Base-by-base conservation (phyloP, 2,329 filamentous ascomycete species). In the Apiospora sp. region DNA sequence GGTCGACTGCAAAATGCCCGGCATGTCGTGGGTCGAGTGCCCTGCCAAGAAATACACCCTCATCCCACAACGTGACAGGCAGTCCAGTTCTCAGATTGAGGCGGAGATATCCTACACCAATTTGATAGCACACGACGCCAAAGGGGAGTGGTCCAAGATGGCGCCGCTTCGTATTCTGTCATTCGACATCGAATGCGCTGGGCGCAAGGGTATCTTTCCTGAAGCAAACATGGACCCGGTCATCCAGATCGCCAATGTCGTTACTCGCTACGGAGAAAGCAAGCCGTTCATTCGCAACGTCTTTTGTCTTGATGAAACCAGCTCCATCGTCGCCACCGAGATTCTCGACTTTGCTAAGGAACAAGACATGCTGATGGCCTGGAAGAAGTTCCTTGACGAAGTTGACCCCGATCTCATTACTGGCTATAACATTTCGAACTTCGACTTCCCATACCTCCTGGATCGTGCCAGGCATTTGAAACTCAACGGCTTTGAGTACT, bases 121-220 rank as follows among this genome's bases (percentile, higher is more conserved):
- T 78, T 86, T 99, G 12, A 91, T 98, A 75, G 92, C 96, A 13
- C 96, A 98, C 82, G 91, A 93, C 68, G 91, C 95, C 2, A 93
- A 96, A 76, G 96, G 95, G 24, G 95, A 98, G 80, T 99, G 96
- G 95, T 94, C 94, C 41, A 99, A 98, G 84, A 98, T 98, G 92
- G 96, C 97, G 0, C 96, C 96, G 0, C 86, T 99, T 4, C 92
- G 96, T 74, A 93, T 98, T 67, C 84, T 99, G 67, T 98, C 96
- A 5, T 98, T 99, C 79, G 96, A 99, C 89, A 99, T 99, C 77
- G 96, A 99, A 83, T 99, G 96, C 82, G 96, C 96, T 77, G 96
- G 96, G 70, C 93, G 97, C 77, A 98, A 99, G 84, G 96, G 96
- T 76, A 93, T 99, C 79, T 99, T 99, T 79, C 96, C 97, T 0